Percentiles rank a stretch among this genome's conserved stretches.
These are phyloP conservation scores for Exophiala lecanii-corni DNA, from an alignment of 2,329 filamentous ascomycete species.

Conservation along the genomic window DNA sequence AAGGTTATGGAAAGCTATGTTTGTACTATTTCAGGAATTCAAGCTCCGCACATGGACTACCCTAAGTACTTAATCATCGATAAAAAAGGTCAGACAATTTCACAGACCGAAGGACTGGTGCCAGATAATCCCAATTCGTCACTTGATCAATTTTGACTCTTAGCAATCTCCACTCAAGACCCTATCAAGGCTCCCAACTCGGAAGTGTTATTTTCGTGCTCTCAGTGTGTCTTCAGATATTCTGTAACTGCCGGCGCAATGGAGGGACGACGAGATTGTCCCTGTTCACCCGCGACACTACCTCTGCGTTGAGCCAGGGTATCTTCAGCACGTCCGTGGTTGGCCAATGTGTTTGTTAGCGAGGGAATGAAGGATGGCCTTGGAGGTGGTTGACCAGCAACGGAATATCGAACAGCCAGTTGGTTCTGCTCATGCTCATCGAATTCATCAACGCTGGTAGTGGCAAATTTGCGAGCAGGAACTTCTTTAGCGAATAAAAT, in stretches of 20 bases:
- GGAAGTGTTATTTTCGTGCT: too few relatives aligned
- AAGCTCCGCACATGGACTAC: too few relatives aligned
- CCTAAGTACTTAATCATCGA: too few relatives aligned
- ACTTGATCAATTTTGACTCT: too few relatives aligned
- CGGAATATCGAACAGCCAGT: slow-evolving; percentile 9
- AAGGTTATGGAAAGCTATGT: too few relatives aligned
- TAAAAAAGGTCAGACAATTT: too few relatives aligned
- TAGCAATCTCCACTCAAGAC: too few relatives aligned
- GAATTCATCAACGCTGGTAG: slow-evolving; percentile 17
- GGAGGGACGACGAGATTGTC: background rate
- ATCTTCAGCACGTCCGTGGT: slow-evolving; percentile 11
- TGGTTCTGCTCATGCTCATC: slow-evolving; percentile 16
- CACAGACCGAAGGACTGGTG: too few relatives aligned
- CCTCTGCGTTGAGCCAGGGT: slow-evolving; percentile 6
- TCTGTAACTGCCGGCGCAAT: slow-evolving; percentile 9
- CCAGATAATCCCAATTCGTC: too few relatives aligned
- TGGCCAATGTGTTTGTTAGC: slow-evolving; percentile 8
- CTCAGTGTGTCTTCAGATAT: slow-evolving; percentile 2
- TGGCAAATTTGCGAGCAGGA: slow-evolving; percentile 14
- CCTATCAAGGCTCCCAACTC: too few relatives aligned
- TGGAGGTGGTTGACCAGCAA: background rate
- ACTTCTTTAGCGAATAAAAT: slow-evolving; percentile 19
- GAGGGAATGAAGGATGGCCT: slow-evolving; percentile 14
- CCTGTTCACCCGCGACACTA: background rate
- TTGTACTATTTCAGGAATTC: too few relatives aligned